phyloP scores from a whole-genome alignment of 2,329 filamentous ascomycete genomes.

The Verticillium albo-atrum region DNA sequence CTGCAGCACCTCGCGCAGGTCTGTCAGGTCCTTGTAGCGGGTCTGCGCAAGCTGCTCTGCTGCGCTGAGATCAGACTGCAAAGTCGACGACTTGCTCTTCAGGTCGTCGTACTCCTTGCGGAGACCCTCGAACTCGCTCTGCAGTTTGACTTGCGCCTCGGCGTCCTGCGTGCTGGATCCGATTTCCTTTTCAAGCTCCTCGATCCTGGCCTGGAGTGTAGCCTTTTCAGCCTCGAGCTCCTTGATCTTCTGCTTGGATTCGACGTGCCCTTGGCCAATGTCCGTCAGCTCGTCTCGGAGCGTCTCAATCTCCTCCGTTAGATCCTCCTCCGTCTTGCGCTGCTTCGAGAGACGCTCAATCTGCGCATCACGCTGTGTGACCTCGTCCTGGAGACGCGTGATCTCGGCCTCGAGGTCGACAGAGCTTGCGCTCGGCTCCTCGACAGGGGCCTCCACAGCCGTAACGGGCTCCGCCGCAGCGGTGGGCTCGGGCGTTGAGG shows the following conservation, averaged over 20 bases:
- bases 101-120: slow-evolving; percentile 60
- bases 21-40: slow-evolving; percentile 82
- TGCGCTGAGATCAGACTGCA: slow-evolving; percentile 81
- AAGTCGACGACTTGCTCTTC: slow-evolving; percentile 60
- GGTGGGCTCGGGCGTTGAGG: slow-evolving; percentile 19
- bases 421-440: slow-evolving; percentile 20
- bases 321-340: slow-evolving; percentile 69
- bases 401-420: slow-evolving; percentile 45
- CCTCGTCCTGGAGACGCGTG: slow-evolving; percentile 43
- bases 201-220: slow-evolving; percentile 58
- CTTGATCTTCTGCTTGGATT: slow-evolving; percentile 74
- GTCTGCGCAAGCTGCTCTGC: slow-evolving; percentile 82
- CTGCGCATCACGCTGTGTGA: slow-evolving; percentile 63
- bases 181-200: slow-evolving; percentile 68
- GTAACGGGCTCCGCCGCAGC: slow-evolving; percentile 30
- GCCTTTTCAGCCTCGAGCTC: slow-evolving; percentile 65
- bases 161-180: slow-evolving; percentile 28
- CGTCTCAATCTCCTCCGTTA: slow-evolving; percentile 81
- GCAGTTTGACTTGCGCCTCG: slow-evolving; percentile 45
- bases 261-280: slow-evolving; percentile 79
- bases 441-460: slow-evolving; percentile 15
- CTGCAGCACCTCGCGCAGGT: slow-evolving; percentile 73
- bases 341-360: slow-evolving; percentile 69
- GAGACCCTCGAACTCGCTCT: slow-evolving; percentile 53
- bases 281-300: slow-evolving; percentile 74